These are phyloP conservation scores for Verticillium klebahnii DNA, from an alignment of 2,329 filamentous ascomycete genomes.

Conservation along the genomic window DNA sequence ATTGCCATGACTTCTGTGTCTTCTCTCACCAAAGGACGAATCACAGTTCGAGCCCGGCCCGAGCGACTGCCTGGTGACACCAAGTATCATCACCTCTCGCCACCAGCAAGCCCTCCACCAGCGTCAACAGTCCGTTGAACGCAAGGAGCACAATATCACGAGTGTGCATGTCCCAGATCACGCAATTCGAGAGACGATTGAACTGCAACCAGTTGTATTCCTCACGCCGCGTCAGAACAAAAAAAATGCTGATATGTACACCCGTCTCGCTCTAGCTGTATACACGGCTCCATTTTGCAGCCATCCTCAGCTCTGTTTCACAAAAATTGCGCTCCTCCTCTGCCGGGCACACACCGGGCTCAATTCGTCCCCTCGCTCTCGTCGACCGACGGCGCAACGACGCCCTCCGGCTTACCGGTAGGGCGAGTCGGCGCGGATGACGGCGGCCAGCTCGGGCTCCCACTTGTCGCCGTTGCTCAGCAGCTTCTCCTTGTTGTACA, in stretches of 20 bases:
- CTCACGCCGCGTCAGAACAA: background rate
- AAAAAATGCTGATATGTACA: background rate
- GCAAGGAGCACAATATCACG: no score
- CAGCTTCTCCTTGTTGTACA: constrained; percentile 98
- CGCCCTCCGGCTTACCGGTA: constrained; percentile 60
- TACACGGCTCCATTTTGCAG: background rate
- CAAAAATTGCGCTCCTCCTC: background rate
- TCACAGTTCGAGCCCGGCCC: no score
- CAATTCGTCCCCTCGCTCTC: background rate
- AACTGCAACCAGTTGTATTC: background rate
- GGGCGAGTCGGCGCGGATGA: constrained; percentile 86
- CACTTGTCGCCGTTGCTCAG: constrained; percentile 90
- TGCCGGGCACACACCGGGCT: background rate
- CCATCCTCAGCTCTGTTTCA: background rate
- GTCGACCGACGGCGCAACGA: no score
- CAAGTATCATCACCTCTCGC: no score
- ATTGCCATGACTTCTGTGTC: no score
- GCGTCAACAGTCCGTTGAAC: no score
- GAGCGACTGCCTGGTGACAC: no score
- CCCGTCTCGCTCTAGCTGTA: background rate
- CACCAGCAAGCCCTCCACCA: no score
- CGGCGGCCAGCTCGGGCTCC: constrained; percentile 94
- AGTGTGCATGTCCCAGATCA: no score
- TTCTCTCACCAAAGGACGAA: no score
- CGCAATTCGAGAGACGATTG: no score